Percentiles rank a stretch among this genome's conserved stretches.
Conservation (phyloP, 139 green algal genomes). For the Chlorella ohadii region DNA sequence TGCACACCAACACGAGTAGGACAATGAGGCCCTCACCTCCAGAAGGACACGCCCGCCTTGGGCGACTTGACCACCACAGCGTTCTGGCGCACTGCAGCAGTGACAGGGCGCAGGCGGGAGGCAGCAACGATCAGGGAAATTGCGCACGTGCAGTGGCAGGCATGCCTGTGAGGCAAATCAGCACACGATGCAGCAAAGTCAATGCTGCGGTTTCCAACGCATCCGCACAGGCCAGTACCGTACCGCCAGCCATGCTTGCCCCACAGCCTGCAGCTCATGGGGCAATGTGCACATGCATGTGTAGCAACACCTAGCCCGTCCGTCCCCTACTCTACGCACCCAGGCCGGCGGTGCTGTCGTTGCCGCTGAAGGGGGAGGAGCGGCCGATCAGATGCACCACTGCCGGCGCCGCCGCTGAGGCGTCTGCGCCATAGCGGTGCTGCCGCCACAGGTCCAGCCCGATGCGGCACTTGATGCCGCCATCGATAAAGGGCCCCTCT, state of each 20-base stretch:
- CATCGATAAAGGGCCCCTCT: constrained; percentile 77
- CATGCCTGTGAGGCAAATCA: too few relatives aligned
- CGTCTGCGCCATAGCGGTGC: constrained; percentile 23
- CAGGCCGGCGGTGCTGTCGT: constrained; percentile 63
- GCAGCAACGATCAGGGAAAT: neutral
- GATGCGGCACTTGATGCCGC: constrained; percentile 82
- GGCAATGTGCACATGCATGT: too few relatives aligned
- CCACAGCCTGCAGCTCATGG: neutral
- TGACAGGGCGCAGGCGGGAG: too few relatives aligned
- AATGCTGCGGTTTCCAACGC: too few relatives aligned
- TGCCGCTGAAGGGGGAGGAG: constrained; percentile 81
- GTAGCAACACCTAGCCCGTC: too few relatives aligned
- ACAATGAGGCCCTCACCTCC: constrained; percentile 24
- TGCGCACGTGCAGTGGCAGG: too few relatives aligned
- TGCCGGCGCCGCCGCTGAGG: constrained; percentile 48
- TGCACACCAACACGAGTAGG: too few relatives aligned
- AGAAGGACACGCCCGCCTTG: constrained; percentile 77
- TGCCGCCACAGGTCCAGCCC: constrained; percentile 81
- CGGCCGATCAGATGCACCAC: constrained; percentile 88
- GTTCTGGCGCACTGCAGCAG: constrained; percentile 47
- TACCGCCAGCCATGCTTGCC: too few relatives aligned
- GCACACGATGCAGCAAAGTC: too few relatives aligned
- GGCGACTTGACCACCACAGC: constrained; percentile 74
- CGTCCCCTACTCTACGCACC: neutral
- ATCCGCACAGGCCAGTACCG: too few relatives aligned